Percentiles rank a stretch among this genome's conserved stretches.
Evolutionary conservation across 352 stramenopile species (phyloP).

Genomic region (Phytophthora agathidicida): DNA sequence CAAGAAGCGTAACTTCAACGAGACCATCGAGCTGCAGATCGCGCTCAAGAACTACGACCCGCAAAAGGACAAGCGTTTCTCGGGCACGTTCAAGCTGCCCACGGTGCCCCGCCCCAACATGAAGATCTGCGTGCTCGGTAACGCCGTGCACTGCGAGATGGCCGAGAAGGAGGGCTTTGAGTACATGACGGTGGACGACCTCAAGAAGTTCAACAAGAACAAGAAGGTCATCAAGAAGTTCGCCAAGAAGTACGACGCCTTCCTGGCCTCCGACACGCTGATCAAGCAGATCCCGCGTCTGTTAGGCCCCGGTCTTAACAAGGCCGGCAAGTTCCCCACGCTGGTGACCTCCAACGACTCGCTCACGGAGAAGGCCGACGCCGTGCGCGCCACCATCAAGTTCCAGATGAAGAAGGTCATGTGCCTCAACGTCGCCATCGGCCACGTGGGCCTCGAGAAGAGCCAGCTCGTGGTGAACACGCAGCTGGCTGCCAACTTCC

Average conservation of each 20-base stretch:
- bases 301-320: conserved; percentile 98
- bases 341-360: conserved; percentile 95
- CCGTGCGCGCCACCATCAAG: conserved; percentile 99
- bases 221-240: conserved; percentile 99
- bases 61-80: conserved; percentile 99
- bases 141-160: conserved; percentile 98
- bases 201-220: conserved; percentile 99
- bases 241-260: conserved; percentile 99
- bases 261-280: conserved; percentile 98
- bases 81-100: conserved; percentile 98
- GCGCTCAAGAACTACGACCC: conserved; percentile 99
- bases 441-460: conserved; percentile 94
- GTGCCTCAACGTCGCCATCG: conserved; percentile 99
- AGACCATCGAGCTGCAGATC: conserved; percentile 99
- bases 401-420: conserved; percentile 99
- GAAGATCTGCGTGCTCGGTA: conserved; percentile 99
- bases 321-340: conserved; percentile 99
- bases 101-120: conserved; percentile 94
- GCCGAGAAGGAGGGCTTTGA: conserved; percentile 98
- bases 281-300: conserved; percentile 99
- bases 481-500: conserved; percentile 98
- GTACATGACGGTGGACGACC: conserved; percentile 98
- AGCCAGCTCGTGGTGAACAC: conserved; percentile 99
- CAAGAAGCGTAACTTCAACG: conserved; percentile 99
- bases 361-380: conserved; percentile 98